phyloP scores from a whole-genome alignment of 164 flowering plant genomes.

The Annona squamosa region DNA sequence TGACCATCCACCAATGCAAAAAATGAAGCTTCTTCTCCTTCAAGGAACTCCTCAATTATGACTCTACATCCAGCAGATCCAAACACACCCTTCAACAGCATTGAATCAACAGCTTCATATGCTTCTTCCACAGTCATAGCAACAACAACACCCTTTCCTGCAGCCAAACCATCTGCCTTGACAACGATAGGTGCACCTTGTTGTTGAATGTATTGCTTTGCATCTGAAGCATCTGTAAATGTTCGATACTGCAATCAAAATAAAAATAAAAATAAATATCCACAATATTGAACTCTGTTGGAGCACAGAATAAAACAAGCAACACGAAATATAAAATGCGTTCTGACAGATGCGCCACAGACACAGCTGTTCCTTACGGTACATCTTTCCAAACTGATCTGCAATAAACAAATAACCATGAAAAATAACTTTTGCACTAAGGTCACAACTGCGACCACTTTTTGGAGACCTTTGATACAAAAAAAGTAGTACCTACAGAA shows the following conservation, averaged over 20 bases:
- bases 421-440: too few species aligned
- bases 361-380: too few species aligned
- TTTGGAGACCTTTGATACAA: too few species aligned
- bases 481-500: too few species aligned
- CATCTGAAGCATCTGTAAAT: conserved; percentile 65
- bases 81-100: conserved; percentile 69
- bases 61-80: conserved; percentile 81
- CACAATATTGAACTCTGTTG: not conserved
- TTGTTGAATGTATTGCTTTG: conserved; percentile 71
- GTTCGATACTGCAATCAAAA: conserved; percentile 68
- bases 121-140: conserved; percentile 91
- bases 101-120: conserved; percentile 78
- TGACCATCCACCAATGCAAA: conserved; percentile 98
- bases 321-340: not conserved
- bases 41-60: conserved; percentile 81
- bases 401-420: not conserved
- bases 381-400: not conserved
- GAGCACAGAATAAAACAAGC: not conserved
- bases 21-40: conserved; percentile 97
- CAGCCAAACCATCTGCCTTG: conserved; percentile 93
- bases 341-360: too few species aligned
- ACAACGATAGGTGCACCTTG: conserved; percentile 91
- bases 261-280: conserved; percentile 6
- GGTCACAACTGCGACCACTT: too few species aligned
- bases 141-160: conserved; percentile 95